Evolutionary conservation across 139 green algal species (phyloP).

Genomic region (Trebouxia sp.): DNA sequence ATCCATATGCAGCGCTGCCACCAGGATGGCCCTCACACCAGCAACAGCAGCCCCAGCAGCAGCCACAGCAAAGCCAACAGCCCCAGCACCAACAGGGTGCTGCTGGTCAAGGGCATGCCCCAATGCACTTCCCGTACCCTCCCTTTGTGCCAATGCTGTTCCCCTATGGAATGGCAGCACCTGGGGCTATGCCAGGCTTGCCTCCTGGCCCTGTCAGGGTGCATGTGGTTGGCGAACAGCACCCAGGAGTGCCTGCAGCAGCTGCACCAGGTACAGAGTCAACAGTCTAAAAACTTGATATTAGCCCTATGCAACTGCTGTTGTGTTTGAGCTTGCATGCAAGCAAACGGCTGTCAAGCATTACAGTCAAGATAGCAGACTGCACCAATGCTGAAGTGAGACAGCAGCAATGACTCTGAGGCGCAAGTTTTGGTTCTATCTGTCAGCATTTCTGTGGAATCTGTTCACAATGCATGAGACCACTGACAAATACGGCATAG

Average conservation of each 20-base stretch:
- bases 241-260: neutral
- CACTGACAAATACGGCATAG: too few species aligned
- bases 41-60: neutral
- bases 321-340: too few species aligned
- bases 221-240: neutral
- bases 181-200: conserved; percentile 5
- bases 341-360: too few species aligned
- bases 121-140: neutral
- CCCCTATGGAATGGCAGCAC: neutral
- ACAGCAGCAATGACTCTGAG: too few species aligned
- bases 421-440: too few species aligned
- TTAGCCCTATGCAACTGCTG: too few species aligned
- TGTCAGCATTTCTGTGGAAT: too few species aligned
- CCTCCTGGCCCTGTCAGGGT: neutral
- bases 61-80: too few species aligned
- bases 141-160: conserved; percentile 13
- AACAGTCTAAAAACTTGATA: too few species aligned
- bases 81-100: neutral
- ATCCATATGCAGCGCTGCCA: neutral
- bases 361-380: too few species aligned
- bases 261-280: neutral
- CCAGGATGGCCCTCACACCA: neutral
- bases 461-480: too few species aligned
- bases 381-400: too few species aligned
- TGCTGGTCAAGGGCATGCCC: neutral